Base-by-base conservation (phyloP, 129 eudicot species). In the Artemisia argyi region DNA sequence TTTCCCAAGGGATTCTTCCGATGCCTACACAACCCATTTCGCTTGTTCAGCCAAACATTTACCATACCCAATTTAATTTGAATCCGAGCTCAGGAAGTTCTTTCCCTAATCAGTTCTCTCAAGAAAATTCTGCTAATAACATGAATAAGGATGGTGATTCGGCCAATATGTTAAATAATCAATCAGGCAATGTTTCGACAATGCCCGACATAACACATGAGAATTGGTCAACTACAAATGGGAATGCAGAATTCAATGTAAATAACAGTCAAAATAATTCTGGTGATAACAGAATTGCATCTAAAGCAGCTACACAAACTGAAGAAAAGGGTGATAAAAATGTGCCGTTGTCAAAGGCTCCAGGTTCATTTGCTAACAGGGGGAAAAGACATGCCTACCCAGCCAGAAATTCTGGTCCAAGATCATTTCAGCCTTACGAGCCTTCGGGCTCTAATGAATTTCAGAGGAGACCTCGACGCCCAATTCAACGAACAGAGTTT, bases 1-100 rank as follows among this genome's bases (percentile, higher is more conserved):
- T 85, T 58, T 84, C 98, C 5, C 96, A 89, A 66, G 95, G 96
- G 60, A 76, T 93, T 66, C 79, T 88, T 77, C 97, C 97, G 8
- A 69, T 88, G 85, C 19, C 80, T 57, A 82, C 87, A 46, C 96
- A 80, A 19, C 80, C 97, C 14, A 60, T 84, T 76, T 75, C 97
- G 68, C 88, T 84, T 78, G 78, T 84, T 72, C 97, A 84, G 72
- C 89, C 99, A 16, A 86, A 79, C 73, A 44, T 80, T 68, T 86
- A 75, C 55, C 88, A 78, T 49, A 74, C 81, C 17, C 85, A 78
- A 69, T 82, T 83, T 64, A 81, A 69, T 82, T 2, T 74, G 71
- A 72, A 77, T 75, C 90, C 82, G 59, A 71, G 65, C 72, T 78
- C 79, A 26, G 84, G 69, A 54, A 71, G 59, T 78, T 53, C 86